phyloP scores from a whole-genome alignment of 352 stramenopile species.

The Phytopythium boreale region DNA sequence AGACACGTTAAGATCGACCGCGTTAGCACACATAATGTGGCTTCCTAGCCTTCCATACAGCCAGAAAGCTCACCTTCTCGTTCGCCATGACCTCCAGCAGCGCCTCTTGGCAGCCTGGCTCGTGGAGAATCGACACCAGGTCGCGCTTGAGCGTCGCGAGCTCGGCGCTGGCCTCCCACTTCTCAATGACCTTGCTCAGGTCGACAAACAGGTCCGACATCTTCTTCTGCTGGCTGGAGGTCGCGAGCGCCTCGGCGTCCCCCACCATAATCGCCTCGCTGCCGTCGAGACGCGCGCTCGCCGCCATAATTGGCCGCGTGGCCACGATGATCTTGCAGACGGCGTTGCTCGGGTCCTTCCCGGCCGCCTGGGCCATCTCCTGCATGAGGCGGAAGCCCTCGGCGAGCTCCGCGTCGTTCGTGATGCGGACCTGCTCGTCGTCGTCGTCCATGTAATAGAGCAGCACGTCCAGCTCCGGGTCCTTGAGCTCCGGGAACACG shows the following conservation, averaged over 20 bases:
- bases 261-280: conserved; percentile 17
- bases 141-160: conserved; percentile 68
- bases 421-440: conserved; percentile 78
- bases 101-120: conserved; percentile 68
- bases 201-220: conserved; percentile 73
- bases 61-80: conserved; percentile 22
- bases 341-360: conserved; percentile 33
- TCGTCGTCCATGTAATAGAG: conserved; percentile 86
- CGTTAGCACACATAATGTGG: conserved; percentile 2
- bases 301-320: conserved; percentile 18
- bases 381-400: conserved; percentile 80
- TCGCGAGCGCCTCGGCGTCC: conserved; percentile 40
- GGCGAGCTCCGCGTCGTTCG: conserved; percentile 74
- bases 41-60: background rate
- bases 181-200: conserved; percentile 70
- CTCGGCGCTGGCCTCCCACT: conserved; percentile 57
- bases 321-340: conserved; percentile 77
- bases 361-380: conserved; percentile 44
- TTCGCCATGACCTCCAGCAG: conserved; percentile 74
- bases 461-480: conserved; percentile 33
- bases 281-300: conserved; percentile 15
- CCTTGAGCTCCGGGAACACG: conserved; percentile 57
- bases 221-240: conserved; percentile 46
- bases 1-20: background rate
- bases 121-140: conserved; percentile 67